These are phyloP conservation scores for Orbilia quercus DNA, from an alignment of 2,329 filamentous ascomycete species.

Conservation along the genomic window DNA sequence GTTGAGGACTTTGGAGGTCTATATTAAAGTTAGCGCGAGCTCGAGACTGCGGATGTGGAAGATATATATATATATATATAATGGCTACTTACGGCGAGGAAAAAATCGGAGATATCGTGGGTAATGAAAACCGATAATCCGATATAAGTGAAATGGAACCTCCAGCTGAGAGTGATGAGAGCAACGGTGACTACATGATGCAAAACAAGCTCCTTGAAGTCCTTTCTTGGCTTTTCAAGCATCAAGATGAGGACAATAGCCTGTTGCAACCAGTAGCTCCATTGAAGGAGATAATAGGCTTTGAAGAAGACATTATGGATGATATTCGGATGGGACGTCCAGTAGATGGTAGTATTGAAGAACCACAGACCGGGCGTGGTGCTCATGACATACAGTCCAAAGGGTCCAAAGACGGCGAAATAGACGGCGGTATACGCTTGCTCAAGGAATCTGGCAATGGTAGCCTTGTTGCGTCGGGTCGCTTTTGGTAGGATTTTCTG, in stretches of 20 bases:
- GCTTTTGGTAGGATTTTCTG: slow-evolving; percentile 63
- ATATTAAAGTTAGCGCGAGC: too few species aligned
- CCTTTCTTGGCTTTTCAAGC: slow-evolving; percentile 92
- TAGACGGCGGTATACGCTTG: slow-evolving; percentile 94
- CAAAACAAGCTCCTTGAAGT: slow-evolving; percentile 90
- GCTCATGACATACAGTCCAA: slow-evolving; percentile 90
- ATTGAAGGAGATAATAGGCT: slow-evolving; percentile 94
- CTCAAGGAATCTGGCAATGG: slow-evolving; percentile 94
- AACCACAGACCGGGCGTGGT: slow-evolving; percentile 88
- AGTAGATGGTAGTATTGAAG: slow-evolving; percentile 91
- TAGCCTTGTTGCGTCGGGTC: slow-evolving; percentile 70
- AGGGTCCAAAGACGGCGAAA: slow-evolving; percentile 83
- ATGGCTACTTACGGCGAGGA: slow-evolving; percentile 89
- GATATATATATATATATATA: too few species aligned
- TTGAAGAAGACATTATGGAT: slow-evolving; percentile 85
- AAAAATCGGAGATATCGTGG: slow-evolving; percentile 94
- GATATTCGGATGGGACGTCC: slow-evolving; percentile 84
- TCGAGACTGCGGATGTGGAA: too few species aligned
- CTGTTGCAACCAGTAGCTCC: slow-evolving; percentile 95
- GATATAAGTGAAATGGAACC: slow-evolving; percentile 97
- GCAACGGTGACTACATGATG: slow-evolving; percentile 90
- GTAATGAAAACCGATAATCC: slow-evolving; percentile 93
- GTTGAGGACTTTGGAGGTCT: slow-evolving; percentile 92
- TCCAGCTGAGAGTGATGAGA: slow-evolving; percentile 86
- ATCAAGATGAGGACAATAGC: slow-evolving; percentile 86